Conservation (phyloP, 129 eudicot genomes). For the Mikania micrantha region DNA sequence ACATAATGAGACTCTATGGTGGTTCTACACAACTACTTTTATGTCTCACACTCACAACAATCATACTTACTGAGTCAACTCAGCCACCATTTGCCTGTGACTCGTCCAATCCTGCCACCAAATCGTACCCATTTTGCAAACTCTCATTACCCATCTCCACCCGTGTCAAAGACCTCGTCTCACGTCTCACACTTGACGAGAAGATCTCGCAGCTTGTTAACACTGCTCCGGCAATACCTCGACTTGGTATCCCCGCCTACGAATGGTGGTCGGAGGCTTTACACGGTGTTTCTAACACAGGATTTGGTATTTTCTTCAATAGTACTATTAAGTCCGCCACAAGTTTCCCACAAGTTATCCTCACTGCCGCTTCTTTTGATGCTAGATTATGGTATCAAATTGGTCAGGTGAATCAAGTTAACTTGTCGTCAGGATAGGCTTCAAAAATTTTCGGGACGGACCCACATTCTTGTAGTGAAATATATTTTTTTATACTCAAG, state of each 20-base stretch:
- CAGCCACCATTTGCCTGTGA: slow-evolving; percentile 59
- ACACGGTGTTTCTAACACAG: slow-evolving; percentile 56
- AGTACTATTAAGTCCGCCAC: slow-evolving; percentile 55
- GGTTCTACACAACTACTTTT: slow-evolving; percentile 2
- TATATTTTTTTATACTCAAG: too few species aligned
- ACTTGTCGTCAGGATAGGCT: slow-evolving; percentile 21
- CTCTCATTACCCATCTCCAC: slow-evolving; percentile 27
- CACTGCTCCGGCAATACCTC: slow-evolving; percentile 50
- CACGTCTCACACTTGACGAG: slow-evolving; percentile 57
- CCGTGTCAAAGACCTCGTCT: slow-evolving; percentile 45
- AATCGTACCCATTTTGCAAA: slow-evolving; percentile 50
- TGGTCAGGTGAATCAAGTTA: slow-evolving; percentile 46
- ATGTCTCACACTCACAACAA: slow-evolving; percentile 12
- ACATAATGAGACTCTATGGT: slow-evolving; percentile 16
- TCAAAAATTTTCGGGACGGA: too few species aligned
- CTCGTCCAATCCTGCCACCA: slow-evolving; percentile 40
- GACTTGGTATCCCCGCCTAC: slow-evolving; percentile 66
- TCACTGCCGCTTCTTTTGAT: slow-evolving; percentile 75
- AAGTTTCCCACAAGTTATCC: slow-evolving; percentile 79
- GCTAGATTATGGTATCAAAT: slow-evolving; percentile 58
- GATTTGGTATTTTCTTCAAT: slow-evolving; percentile 36
- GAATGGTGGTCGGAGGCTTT: slow-evolving; percentile 88
- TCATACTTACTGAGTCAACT: slow-evolving; percentile 38
- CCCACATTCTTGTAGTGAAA: too few species aligned
- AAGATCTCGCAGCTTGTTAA: slow-evolving; percentile 55